These are phyloP conservation scores for Metschnikowia baotianmanensis DNA, from an alignment of 805 yeast genomes.

Conservation along the genomic window DNA sequence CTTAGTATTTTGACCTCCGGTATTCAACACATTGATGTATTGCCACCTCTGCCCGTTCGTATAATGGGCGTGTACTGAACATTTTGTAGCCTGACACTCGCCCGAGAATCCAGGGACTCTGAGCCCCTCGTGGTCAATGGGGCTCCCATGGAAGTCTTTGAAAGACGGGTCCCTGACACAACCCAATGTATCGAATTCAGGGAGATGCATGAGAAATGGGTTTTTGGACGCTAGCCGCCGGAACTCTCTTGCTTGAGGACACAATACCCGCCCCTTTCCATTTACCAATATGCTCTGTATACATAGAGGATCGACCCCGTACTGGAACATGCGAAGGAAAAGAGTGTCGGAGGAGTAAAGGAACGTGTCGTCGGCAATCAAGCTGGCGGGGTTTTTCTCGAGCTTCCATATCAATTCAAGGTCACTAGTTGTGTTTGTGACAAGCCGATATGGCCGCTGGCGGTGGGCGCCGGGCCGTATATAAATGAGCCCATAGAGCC, in stretches of 20 bases:
- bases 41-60: conserved; percentile 24
- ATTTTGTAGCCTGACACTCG: conserved; percentile 21
- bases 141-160: conserved; percentile 12
- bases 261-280: conserved; percentile 29
- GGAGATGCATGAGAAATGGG: conserved; percentile 9
- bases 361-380: conserved; percentile 43
- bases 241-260: conserved; percentile 18
- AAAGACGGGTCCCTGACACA: conserved; percentile 20
- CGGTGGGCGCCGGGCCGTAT: conserved; percentile 33
- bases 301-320: conserved; percentile 35
- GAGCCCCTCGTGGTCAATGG: conserved; percentile 19
- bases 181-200: conserved; percentile 22
- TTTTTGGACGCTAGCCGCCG: conserved; percentile 17
- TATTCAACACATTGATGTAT: conserved; percentile 28
- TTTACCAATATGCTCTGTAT: conserved; percentile 29
- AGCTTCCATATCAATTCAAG: conserved; percentile 26
- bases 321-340: conserved; percentile 31
- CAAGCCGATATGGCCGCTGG: conserved; percentile 32
- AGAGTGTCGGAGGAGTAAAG: conserved; percentile 33
- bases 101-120: conserved; percentile 26
- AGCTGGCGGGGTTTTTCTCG: conserved; percentile 23
- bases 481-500: conserved; percentile 47
- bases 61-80: conserved; percentile 20
- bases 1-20: conserved; percentile 36
- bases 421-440: conserved; percentile 23